Base-by-base conservation (phyloP, 257 asterid species). In the Petrea volubilis region DNA sequence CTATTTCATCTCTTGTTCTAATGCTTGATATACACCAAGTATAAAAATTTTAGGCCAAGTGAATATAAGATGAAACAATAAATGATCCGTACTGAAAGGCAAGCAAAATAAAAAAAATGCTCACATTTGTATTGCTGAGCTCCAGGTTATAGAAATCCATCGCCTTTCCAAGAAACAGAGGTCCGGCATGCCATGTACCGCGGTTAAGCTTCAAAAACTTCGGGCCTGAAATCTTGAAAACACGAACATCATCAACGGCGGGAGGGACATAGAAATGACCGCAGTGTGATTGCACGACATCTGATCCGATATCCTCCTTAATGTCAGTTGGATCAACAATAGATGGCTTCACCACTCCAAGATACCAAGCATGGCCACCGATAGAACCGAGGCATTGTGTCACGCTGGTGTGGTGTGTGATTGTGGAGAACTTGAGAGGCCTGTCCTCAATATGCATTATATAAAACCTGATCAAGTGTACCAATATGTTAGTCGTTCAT, bases 171-270 rank as follows among this genome's bases (percentile, higher is more conserved):
- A 64, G 77, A 67, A 91, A 94, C 84, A 94, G 67, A 0, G 99
- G 99, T 15, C 99, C 99, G 1, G 97, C 99, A 70, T 94, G 99
- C 99, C 97, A 94, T 11, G 99, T 91, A 53, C 95, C 97, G 6
- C 43, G 76, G 43, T 87, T 76, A 57, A 91, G 86, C 80, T 89
- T 91, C 84, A 89, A 50, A 64, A 94, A 91, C 89, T 88, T 94
- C 57, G 97, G 77, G 12, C 99, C 99, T 28, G 93, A 86, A 66
- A 94, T 74, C 80, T 82, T 85, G 52, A 94, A 94, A 75, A 84
- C 92, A 3, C 78, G 84, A 41, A 94, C 95, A 11, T 77, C 89
- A 40, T 88, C 92, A 71, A 83, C 85, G 15, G 83, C 72, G 2
- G 97, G 97, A 74, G 97, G 96, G 70, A 71, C 56, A 44, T 91